Conservation (phyloP, 441 rosid genomes). For the Macaranga tanarius region DNA sequence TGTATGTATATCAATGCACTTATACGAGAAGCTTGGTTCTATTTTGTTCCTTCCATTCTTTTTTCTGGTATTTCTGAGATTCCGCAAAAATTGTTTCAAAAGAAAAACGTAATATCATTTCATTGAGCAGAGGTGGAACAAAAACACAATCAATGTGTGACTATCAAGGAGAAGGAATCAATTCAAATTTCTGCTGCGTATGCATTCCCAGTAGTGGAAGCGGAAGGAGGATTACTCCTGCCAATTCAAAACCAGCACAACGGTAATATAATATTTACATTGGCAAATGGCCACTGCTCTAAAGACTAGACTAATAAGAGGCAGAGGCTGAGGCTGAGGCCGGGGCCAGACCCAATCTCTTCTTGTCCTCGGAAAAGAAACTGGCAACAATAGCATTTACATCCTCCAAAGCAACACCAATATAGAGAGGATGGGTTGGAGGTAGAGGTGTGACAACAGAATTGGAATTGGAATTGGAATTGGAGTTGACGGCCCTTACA, state of each 20-base stretch:
- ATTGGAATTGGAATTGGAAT: conserved; percentile 27
- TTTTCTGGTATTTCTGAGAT: not conserved
- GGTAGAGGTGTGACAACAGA: conserved; percentile 3
- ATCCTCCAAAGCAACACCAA: conserved; percentile 70
- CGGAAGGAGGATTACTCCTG: not conserved
- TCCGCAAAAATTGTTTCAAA: not conserved
- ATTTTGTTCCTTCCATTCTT: not conserved
- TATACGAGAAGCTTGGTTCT: not conserved
- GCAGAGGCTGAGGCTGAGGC: conserved; percentile 9
- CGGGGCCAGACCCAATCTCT: conserved; percentile 17
- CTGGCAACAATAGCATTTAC: conserved; percentile 51
- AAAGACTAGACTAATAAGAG: no score
- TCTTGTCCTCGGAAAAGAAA: conserved; percentile 31
- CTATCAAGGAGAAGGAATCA: no score
- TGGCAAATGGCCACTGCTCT: no score
- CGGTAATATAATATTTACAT: no score
- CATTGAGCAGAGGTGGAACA: not conserved
- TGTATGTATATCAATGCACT: not conserved
- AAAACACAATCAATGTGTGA: no score
- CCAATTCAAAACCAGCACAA: not conserved
- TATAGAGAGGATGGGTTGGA: conserved; percentile 49
- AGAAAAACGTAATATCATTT: not conserved
- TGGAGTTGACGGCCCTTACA: conserved; percentile 36
- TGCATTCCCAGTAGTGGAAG: no score
- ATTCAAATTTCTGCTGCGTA: no score